Base-by-base conservation (phyloP, 257 asterid genomes). In the Datura wrightii region DNA sequence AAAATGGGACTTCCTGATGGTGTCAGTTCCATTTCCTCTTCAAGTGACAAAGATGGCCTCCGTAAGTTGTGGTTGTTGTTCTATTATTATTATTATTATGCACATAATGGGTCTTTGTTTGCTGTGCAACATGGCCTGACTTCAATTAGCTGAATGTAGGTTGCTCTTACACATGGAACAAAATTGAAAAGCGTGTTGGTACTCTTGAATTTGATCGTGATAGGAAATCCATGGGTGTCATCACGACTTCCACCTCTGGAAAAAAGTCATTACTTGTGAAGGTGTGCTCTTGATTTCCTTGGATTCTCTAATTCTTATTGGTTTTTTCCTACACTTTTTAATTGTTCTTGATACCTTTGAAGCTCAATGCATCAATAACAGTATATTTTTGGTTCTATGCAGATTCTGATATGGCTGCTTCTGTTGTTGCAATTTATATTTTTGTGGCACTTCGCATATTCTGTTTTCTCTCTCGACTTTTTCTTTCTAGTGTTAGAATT, bases 131-230 rank as follows among this genome's bases (percentile, higher is more conserved):
- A 8, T 8, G 82, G 80, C 84, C 91, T 91, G 82, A 93, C 65
- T 50, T 83, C 59, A n/a, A 53, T 24, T 58, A 44, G 39, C 83
- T 82, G 81, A 66, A 79, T 89, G 66, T 54, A 97, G 99, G 92
- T 65, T 97, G 96, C 89, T 94, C 94, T 88, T 37, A 85, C 86
- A 37, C 86, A 62, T 97, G 98, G 99, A 95, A 91, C 88, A 89
- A 87, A 82, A 84, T 89, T 88, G 97, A 97, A 78, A 83, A 86
- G 82, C 92, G 99, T 70, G 93, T 97, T 87, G 99, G 98, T 31
- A 97, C 99, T 84, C 99, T 97, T 78, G 99, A 97, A 88, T 97
- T 97, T 88, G 99, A 97, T 53, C 97, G 97, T 74, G 98, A 95
- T 89, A 94, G 99, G 85, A 95, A 97, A 91, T 97, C 99, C 79